Evolutionary conservation across 495 filamentous ascomycete genomes (phyloP).

Genomic region (Delitschia confertaspora): DNA sequence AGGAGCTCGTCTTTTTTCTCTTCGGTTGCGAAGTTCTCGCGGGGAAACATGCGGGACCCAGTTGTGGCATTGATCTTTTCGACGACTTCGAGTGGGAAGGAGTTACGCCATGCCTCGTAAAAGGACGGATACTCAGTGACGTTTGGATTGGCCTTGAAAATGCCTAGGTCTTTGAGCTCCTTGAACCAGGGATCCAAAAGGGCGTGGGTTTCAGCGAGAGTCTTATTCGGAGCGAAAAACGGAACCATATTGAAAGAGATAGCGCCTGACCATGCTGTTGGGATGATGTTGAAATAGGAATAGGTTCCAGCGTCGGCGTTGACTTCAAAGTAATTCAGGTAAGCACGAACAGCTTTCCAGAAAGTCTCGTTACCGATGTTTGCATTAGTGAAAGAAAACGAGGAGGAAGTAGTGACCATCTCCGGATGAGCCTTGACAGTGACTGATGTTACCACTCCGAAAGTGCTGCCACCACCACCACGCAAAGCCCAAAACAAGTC

Average conservation of each 20-base stretch:
- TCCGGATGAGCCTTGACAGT: slow-evolving; percentile 24
- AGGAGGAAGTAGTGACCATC: slow-evolving; percentile 10
- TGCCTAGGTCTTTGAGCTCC: slow-evolving; percentile 10
- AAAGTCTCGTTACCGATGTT: slow-evolving; percentile 22
- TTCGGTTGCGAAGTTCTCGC: not conserved
- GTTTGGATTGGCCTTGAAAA: slow-evolving; percentile 19
- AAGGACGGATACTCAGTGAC: slow-evolving; percentile 16
- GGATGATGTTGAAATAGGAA: slow-evolving; percentile 16
- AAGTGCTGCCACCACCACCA: slow-evolving; percentile 20
- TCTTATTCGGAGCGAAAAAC: slow-evolving; percentile 21
- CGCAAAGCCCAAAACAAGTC: slow-evolving; percentile 25
- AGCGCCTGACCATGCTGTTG: slow-evolving; percentile 10
- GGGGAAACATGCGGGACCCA: not conserved
- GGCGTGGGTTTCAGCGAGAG: slow-evolving; percentile 7
- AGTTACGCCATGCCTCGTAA: slow-evolving; percentile 18
- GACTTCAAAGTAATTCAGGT: slow-evolving; percentile 18
- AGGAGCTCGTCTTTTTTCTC: not conserved
- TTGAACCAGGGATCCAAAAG: slow-evolving; percentile 20
- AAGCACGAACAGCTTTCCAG: slow-evolving; percentile 19
- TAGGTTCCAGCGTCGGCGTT: slow-evolving; percentile 23
- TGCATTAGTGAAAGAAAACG: slow-evolving; percentile 17
- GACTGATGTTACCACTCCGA: slow-evolving; percentile 17
- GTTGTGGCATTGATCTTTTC: not conserved
- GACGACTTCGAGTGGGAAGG: not conserved
- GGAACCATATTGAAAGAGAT: slow-evolving; percentile 23